Percentiles rank a stretch among this genome's conserved stretches.
phyloP scores from a whole-genome alignment of 192 early-diverging fungal genomes.

The Diversispora eburnea region DNA sequence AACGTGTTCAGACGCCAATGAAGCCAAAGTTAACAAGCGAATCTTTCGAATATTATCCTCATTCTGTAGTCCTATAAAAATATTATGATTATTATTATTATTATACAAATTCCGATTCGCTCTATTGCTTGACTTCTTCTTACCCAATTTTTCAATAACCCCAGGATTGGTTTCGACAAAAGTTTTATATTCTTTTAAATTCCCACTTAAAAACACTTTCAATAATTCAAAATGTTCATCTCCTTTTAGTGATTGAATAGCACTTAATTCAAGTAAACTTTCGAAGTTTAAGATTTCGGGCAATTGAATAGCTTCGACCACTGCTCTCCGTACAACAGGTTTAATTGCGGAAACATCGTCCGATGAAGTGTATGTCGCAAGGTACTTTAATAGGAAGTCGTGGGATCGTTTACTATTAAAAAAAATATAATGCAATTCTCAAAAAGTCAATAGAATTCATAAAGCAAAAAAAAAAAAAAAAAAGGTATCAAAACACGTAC shows the following conservation, averaged over 20 bases:
- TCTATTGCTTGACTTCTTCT: neutral
- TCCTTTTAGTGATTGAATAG: slow-evolving; percentile 59
- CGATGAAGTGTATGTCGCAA: slow-evolving; percentile 53
- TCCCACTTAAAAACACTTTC: slow-evolving; percentile 63
- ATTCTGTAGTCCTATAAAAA: slow-evolving; percentile 37
- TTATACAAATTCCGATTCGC: neutral
- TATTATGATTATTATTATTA: neutral
- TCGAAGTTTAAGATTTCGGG: slow-evolving; percentile 76
- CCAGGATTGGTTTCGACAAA: slow-evolving; percentile 55
- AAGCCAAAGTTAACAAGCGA: slow-evolving; percentile 77
- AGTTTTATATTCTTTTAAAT: slow-evolving; percentile 59
- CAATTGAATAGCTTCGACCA: slow-evolving; percentile 63
- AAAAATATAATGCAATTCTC: neutral
- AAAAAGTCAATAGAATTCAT: neutral
- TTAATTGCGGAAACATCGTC: slow-evolving; percentile 43
- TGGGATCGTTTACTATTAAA: slow-evolving; percentile 43
- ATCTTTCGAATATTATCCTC: slow-evolving; percentile 76
- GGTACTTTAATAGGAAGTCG: slow-evolving; percentile 65
- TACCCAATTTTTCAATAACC: slow-evolving; percentile 53
- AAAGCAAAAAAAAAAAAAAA: neutral
- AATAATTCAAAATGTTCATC: slow-evolving; percentile 58
- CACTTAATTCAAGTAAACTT: slow-evolving; percentile 61
- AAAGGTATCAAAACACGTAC: slow-evolving; percentile 41
- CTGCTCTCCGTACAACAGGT: slow-evolving; percentile 57
- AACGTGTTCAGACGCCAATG: slow-evolving; percentile 68